Evolutionary conservation across 768 basidiomycete genomes (phyloP), one percentile per base, ranked within the genome.

Genomic region (Infundibulicybe gibba): DNA sequence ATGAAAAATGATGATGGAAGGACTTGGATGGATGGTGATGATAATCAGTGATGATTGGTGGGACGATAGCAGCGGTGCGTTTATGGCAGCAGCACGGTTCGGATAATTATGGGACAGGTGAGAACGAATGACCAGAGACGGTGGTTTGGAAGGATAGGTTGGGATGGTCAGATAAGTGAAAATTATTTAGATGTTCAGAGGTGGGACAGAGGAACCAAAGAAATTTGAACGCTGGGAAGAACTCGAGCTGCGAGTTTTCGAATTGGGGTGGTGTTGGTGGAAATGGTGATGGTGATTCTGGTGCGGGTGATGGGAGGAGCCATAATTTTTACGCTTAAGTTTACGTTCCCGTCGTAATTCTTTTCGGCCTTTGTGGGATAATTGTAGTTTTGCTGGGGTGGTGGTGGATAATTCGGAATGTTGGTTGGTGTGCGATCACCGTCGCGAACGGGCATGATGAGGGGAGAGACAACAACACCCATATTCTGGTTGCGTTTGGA

Each of bases 271-370:
- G 47, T 65, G 61, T 32, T 66, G 65, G 48, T 70, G 61, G 58
- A 59, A 64, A 55, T 64, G 65, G 40, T 62, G 75, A 32, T 78
- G 75, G 43, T 70, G 72, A 37, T 75, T 71, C 43, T 68, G 70
- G 42, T 71, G 70, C 40, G 65, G 64, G 32, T 75, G 68, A n/a
- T 70, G 61, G 3, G 55, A 57, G 47, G 77, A 60, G 54, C 68
- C 70, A 59, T 69, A 71, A 64, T 68, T 74, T 69, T 83, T 77
- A 53, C 79, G 74, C 64, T 84, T 82, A 63, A 77, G 69, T 67
- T 83, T 86, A 59, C 79, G 80, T 68, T 89, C 85, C 57, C 79
- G 71, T 54, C 80, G 71, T 51, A 76, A 65, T 65, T 88, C 85
- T 61, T 82, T 84, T 49, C 80, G 74, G 40, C 58, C 77, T 66